Evolutionary conservation across 805 yeast genomes (phyloP), one percentile per base, ranked within the genome.

Genomic region (Saccharomycopsis microspora): DNA sequence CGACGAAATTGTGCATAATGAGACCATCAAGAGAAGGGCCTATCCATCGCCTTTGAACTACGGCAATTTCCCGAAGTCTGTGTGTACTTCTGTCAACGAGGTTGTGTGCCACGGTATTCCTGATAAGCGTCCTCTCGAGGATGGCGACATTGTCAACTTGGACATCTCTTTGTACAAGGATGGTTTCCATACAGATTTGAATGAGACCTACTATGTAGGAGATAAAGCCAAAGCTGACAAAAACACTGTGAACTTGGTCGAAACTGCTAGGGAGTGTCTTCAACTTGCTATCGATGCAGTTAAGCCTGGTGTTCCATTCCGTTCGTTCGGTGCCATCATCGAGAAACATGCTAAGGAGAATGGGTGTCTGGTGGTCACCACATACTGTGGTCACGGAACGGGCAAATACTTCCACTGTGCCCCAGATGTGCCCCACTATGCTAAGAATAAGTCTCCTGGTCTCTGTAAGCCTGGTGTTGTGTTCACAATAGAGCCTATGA

Each of bases 71-170:
- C 97, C 97, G 40, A 89, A 88, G 62, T 79, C 93, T 28, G 75
- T 86, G 39, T 93, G 98, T 66, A 87, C 96, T 1, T 87, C 96
- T 2, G 82, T 93, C 41, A 93, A 93, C 65, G 98, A 93, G 69
- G 80, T 88, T 49, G 85, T 93, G 52, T 93, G 98, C 63, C 98
- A 93, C 64, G 98, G 98, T 54, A 85, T 93, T 50, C 98, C 98
- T 31, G 98, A 93, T 65, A 75, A 85, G 67, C 75, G 89, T 47
- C 80, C 80, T 34, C 72, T 93, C 54, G 68, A 85, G 63, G 97
- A 90, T 56, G 98, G 98, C 51, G 98, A 93, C 62, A 90, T 93
- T 56, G 75, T 93, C 52, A 93, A 93, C 61, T 69, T 93, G 54
- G 98, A 93, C 63, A 85, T 93, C 43, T 75, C 96, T 3, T 64